Conservation (phyloP, 2,329 filamentous ascomycete genomes). For the Pezicula radicicola region DNA sequence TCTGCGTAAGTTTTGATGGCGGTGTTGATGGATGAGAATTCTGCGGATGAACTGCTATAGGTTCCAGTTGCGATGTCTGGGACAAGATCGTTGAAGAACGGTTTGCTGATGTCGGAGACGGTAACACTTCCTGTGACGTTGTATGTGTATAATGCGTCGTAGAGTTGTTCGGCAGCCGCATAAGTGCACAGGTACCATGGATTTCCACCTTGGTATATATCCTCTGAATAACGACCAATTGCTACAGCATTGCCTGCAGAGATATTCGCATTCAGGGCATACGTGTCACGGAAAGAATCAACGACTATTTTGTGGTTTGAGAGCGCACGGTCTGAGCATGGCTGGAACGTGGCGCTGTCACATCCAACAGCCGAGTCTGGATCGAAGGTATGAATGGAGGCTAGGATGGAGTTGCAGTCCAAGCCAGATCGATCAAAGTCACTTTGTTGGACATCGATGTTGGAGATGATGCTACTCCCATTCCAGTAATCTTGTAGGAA, state of each 20-base stretch:
- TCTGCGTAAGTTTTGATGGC: conserved; percentile 61
- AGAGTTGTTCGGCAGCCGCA: conserved; percentile 74
- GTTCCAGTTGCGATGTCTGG: conserved; percentile 55
- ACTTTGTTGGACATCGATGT: conserved; percentile 50
- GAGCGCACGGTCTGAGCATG: conserved; percentile 46
- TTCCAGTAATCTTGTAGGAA: conserved; percentile 70
- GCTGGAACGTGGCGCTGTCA: conserved; percentile 69
- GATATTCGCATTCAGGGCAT: conserved; percentile 65
- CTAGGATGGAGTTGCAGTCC: conserved; percentile 66
- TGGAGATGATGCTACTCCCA: conserved; percentile 60
- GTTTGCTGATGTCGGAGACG: conserved; percentile 58
- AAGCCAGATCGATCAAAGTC: conserved; percentile 60
- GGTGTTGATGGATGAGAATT: conserved; percentile 56
- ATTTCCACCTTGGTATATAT: conserved; percentile 72
- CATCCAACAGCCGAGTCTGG: conserved; percentile 51
- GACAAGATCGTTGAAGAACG: conserved; percentile 66
- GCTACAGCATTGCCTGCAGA: conserved; percentile 54
- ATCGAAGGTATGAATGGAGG: conserved; percentile 66
- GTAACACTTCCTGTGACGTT: conserved; percentile 56
- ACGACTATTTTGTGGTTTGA: conserved; percentile 71
- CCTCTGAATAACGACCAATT: conserved; percentile 64
- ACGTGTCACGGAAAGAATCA: conserved; percentile 68
- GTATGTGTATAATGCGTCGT: conserved; percentile 71
- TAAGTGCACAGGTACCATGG: conserved; percentile 75
- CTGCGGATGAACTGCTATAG: conserved; percentile 53